Conservation (phyloP, 1,139 yeast genomes). For the Arxiozyma bovina region DNA sequence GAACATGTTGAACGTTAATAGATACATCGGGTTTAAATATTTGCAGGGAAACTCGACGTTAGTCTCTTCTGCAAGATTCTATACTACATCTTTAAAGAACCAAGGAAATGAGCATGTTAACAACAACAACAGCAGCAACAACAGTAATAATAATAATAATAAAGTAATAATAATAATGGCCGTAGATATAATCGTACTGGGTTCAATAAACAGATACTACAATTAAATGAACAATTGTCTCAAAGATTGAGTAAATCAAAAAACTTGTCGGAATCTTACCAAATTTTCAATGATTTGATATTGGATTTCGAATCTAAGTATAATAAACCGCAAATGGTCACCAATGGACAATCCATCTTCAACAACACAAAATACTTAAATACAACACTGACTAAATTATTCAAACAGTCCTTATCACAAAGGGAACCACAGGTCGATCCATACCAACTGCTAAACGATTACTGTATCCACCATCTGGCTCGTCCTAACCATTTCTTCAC, state of each 20-base stretch:
- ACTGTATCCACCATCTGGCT: slow-evolving; percentile 22
- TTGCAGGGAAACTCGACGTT: not conserved
- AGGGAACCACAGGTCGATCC: slow-evolving; percentile 17
- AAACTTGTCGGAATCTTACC: not conserved
- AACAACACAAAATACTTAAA: slow-evolving; percentile 10
- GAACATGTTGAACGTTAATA: not conserved
- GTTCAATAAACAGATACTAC: not conserved
- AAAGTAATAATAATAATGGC: no score
- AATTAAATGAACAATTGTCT: not conserved
- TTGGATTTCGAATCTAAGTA: slow-evolving; percentile 6
- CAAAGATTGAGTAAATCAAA: not conserved
- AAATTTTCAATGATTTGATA: not conserved
- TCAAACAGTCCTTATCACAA: slow-evolving; percentile 14
- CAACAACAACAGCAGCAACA: not conserved
- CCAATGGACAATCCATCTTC: not conserved
- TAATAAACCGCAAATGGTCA: not conserved
- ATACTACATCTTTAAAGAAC: not conserved
- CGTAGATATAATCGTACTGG: not conserved
- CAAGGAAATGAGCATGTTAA: not conserved
- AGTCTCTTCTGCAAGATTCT: not conserved
- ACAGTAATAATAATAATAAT: not conserved
- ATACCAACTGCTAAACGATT: slow-evolving; percentile 19
- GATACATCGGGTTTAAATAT: not conserved
- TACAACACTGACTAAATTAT: slow-evolving; percentile 13
- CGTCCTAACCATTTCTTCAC: slow-evolving; percentile 24